Evolutionary conservation across 768 basidiomycete genomes (phyloP), one percentile per base, ranked within the genome.

Genomic region (Agaricus blazei): DNA sequence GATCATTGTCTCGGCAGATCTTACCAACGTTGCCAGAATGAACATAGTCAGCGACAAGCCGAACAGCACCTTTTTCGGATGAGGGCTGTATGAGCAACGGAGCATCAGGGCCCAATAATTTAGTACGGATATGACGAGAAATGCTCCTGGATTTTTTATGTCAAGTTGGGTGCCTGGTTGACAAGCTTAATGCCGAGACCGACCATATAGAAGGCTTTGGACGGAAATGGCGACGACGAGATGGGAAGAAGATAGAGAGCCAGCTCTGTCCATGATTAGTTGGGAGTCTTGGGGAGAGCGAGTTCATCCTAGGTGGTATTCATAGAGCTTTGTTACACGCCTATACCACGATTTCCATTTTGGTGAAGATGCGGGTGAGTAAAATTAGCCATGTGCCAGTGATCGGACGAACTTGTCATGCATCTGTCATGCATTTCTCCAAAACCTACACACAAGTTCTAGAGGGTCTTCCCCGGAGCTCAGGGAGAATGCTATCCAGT

Each of bases 401-500:
- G 23, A 34, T 34, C 44, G 44, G 27, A 44, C 27, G 27, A 43
- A 19, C 19, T 19, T 19, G 19, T 19, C 19, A 19, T 19, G 19
- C 19, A 19, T 15, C 9, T 6, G 29, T 19, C 38, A 90, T 90
- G 88, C 87, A 88, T 66, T 90, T 87, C 66, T 79, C 83, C 27
- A 88, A 90, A 63, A 81, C 82, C 1, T 89, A 87, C 67, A 52
- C 79, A 4, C 77, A 85, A 58, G 68, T 87, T 9, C 72, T 90
- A 31, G 68, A 76, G 51, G 77, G 77, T 6, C 80, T 95, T 11
- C 92, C 93, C 81, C 84, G 36, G 90, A 93, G 53, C 76, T 94
- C 62, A 76, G 83, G 27, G 78, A 86, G 23, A 87, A 84, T 65
- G 85, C 90, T 1, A 87, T 97, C 52, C 84, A 93, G 65, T 97